These are phyloP conservation scores for Narthecium ossifragum DNA, from an alignment of 106 monocot species.

Conservation along the genomic window DNA sequence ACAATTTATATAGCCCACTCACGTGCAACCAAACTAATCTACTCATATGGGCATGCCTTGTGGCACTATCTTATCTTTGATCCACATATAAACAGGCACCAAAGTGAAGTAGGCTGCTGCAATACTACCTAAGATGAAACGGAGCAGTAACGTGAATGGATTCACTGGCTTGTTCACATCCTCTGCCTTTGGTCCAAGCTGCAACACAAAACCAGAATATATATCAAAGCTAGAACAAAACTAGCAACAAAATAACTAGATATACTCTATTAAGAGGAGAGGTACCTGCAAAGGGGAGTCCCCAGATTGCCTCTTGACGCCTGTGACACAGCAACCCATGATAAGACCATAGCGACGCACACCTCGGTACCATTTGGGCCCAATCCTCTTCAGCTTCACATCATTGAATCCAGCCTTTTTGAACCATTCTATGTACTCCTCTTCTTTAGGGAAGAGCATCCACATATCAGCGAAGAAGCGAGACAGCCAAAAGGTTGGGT, in stretches of 20 bases:
- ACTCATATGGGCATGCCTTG: constrained; percentile 83
- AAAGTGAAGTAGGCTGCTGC: constrained; percentile 71
- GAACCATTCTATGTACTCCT: constrained; percentile 95
- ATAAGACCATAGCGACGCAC: constrained; percentile 83
- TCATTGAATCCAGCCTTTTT: constrained; percentile 85
- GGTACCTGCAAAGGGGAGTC: constrained; percentile 79
- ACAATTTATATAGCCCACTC: too few species aligned
- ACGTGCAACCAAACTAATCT: too few species aligned
- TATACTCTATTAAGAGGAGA: too few species aligned
- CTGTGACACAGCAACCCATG: constrained; percentile 93
- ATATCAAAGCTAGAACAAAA: too few species aligned
- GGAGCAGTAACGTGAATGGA: constrained; percentile 80
- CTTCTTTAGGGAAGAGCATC: constrained; percentile 94
- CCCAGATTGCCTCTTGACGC: constrained; percentile 66
- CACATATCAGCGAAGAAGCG: constrained; percentile 90
- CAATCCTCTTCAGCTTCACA: constrained; percentile 80
- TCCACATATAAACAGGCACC: constrained; percentile 98
- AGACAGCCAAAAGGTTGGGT: constrained; percentile 90
- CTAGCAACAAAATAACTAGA: too few species aligned
- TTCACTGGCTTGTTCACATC: constrained; percentile 84
- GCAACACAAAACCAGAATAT: too few species aligned
- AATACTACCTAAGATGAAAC: constrained; percentile 76
- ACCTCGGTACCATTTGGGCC: constrained; percentile 94
- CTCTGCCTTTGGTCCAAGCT: constrained; percentile 96
- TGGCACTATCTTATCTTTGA: constrained; percentile 91